phyloP scores from a whole-genome alignment of 2,329 filamentous ascomycete genomes.

The Trichoderma citrinoviride region DNA sequence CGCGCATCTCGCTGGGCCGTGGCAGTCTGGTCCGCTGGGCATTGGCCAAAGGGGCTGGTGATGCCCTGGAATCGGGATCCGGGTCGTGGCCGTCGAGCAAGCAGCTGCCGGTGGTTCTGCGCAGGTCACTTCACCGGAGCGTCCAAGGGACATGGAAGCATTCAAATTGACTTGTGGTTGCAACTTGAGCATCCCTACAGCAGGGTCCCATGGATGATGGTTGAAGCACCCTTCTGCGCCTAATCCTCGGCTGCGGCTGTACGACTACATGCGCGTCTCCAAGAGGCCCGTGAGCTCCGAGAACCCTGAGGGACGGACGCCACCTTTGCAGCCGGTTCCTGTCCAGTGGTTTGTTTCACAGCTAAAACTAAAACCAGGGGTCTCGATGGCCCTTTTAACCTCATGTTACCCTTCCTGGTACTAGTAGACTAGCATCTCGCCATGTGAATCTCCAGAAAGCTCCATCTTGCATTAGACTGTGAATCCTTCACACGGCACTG shows the following conservation, averaged over 20 bases:
- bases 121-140: not conserved
- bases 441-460: not conserved
- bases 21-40: not conserved
- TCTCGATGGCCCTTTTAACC: too few species aligned
- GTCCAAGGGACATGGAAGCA: too few species aligned
- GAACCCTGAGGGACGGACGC: not conserved
- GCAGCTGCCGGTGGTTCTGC: not conserved
- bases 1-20: slow-evolving; percentile 6
- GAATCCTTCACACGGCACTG: too few species aligned
- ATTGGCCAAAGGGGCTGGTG: not conserved
- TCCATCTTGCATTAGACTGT: not conserved
- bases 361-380: too few species aligned
- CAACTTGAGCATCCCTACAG: too few species aligned
- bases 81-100: not conserved
- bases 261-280: not conserved
- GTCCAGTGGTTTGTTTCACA: too few species aligned
- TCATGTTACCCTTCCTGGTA: too few species aligned
- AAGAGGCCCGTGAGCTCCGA: not conserved
- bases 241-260: slow-evolving; percentile 19
- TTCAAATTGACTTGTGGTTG: too few species aligned
- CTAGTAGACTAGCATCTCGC: too few species aligned
- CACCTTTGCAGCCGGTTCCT: not conserved
- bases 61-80: not conserved
- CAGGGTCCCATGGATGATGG: too few species aligned
- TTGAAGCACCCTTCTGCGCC: not conserved